Evolutionary conservation across 495 filamentous ascomycete genomes (phyloP).

Genomic region (Penicillium paradoxum): DNA sequence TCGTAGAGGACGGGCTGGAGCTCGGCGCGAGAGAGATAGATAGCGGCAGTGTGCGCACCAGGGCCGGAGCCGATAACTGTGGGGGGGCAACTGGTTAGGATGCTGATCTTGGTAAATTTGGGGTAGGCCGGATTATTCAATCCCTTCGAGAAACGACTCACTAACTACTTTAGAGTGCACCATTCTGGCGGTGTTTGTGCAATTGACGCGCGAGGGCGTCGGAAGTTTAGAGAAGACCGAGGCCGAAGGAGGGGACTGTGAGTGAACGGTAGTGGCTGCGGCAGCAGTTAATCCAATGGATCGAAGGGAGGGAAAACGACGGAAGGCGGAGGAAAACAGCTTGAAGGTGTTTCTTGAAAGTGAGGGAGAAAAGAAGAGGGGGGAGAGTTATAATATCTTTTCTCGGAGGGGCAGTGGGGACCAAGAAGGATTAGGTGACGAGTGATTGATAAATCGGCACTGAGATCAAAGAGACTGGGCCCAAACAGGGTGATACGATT

Average conservation of each 20-base stretch:
- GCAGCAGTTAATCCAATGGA: conserved; percentile 56
- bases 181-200: conserved; percentile 42
- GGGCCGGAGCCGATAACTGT: conserved; percentile 85
- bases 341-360: conserved; percentile 45
- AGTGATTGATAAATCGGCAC: conserved; percentile 12
- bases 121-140: not conserved
- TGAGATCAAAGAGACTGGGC: conserved; percentile 13
- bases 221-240: conserved; percentile 34
- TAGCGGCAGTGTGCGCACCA: conserved; percentile 91
- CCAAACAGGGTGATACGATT: not conserved
- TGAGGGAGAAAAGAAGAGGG: not conserved
- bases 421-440: conserved; percentile 5
- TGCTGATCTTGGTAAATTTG: not conserved
- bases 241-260: conserved; percentile 45
- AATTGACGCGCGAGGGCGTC: conserved; percentile 43
- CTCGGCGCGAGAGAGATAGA: conserved; percentile 93
- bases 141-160: conserved; percentile 36
- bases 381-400: conserved; percentile 18
- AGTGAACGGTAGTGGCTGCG: conserved; percentile 60
- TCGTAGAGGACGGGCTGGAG: conserved; percentile 88
- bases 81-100: conserved; percentile 16
- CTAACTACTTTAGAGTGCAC: conserved; percentile 81
- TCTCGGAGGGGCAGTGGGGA: conserved; percentile 22
- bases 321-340: conserved; percentile 80
- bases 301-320: conserved; percentile 59